Evolutionary conservation across 2,329 filamentous ascomycete species (phyloP).

Genomic region (Ilyonectria destructans): DNA sequence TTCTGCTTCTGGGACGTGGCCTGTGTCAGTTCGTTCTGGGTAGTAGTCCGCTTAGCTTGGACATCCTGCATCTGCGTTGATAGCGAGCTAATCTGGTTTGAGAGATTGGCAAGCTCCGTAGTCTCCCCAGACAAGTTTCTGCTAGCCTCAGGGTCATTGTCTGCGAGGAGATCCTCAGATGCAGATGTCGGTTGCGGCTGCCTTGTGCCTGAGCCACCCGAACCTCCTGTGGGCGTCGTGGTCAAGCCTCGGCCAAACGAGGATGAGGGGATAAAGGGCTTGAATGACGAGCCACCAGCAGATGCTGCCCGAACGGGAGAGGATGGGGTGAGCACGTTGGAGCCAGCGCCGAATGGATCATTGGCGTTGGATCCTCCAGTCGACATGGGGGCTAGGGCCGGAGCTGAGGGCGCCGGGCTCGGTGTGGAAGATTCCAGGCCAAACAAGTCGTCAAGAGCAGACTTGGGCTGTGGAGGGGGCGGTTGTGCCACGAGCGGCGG

Average conservation of each 20-base stretch:
- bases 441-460: slow-evolving; percentile 94
- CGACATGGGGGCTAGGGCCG: slow-evolving; percentile 74
- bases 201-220: slow-evolving; percentile 51
- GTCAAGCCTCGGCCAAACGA: slow-evolving; percentile 90
- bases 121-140: slow-evolving; percentile 92
- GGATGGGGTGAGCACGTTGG: slow-evolving; percentile 64
- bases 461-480: slow-evolving; percentile 73
- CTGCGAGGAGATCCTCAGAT: slow-evolving; percentile 90
- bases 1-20: slow-evolving; percentile 91
- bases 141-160: slow-evolving; percentile 89
- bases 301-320: slow-evolving; percentile 69
- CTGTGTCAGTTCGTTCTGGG: slow-evolving; percentile 87
- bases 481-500: slow-evolving; percentile 58
- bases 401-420: slow-evolving; percentile 66
- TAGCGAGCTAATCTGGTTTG: slow-evolving; percentile 92
- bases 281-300: slow-evolving; percentile 74
- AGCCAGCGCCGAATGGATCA: slow-evolving; percentile 75
- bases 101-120: slow-evolving; percentile 93
- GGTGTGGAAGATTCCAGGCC: slow-evolving; percentile 82
- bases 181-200: slow-evolving; percentile 63
- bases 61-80: slow-evolving; percentile 96
- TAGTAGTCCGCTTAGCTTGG: slow-evolving; percentile 83
- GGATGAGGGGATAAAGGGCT: slow-evolving; percentile 93
- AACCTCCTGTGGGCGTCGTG: slow-evolving; percentile 79
- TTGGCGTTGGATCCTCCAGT: slow-evolving; percentile 81